Base-by-base conservation (phyloP, 2,329 filamentous ascomycete genomes). In the Madurella fahalii region DNA sequence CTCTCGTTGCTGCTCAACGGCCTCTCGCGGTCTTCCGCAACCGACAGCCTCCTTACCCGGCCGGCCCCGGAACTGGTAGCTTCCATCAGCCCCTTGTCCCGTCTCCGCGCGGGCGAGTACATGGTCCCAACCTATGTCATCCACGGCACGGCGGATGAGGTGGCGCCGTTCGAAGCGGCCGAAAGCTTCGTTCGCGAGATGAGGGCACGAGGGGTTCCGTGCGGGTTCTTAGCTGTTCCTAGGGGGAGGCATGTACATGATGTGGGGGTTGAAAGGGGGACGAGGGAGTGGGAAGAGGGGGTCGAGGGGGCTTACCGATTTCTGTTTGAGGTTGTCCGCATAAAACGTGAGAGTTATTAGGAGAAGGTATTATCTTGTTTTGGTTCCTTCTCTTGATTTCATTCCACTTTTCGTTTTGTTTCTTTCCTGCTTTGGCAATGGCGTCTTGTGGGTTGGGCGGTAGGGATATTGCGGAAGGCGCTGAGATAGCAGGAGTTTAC, bases 1-100 rank as follows among this genome's bases (percentile, higher is more conserved):
- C 25, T 51, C 16, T 13, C 51, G 2, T 9, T 53, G 5, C 25
- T 53, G 12, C 25, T 53, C 15, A 32, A 53, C 30, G 51, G 51
- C 16, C n/a, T 47, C 15, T 4, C 25, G 25, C 34, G 13, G 4
- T 37, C 34, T 9, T 2, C 34, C 4, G 34, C 34, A 11, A 37
- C 37, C 30, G 13, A 32, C 25, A 11, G 13, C 17, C 20, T 17
- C 25, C 25, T 11, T 4, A 20, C 37, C 12, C 16, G 2, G 34
- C 44, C 37, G 13, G 16, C 18, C 13, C 34, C 2, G 7, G 34
- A 46, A 2, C 31, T 17, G 1, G 17, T 42, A 2, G 30, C 18
- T 16, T 34, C 44, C 18, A 43, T 53, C 37, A 18, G 37, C 25
- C 43, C 51, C 4, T 2, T 39, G n/a, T n/a, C 37, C 5, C 17